These are phyloP conservation scores for Monosporozyma aquatica DNA, from an alignment of 805 yeast genomes.

Conservation along the genomic window DNA sequence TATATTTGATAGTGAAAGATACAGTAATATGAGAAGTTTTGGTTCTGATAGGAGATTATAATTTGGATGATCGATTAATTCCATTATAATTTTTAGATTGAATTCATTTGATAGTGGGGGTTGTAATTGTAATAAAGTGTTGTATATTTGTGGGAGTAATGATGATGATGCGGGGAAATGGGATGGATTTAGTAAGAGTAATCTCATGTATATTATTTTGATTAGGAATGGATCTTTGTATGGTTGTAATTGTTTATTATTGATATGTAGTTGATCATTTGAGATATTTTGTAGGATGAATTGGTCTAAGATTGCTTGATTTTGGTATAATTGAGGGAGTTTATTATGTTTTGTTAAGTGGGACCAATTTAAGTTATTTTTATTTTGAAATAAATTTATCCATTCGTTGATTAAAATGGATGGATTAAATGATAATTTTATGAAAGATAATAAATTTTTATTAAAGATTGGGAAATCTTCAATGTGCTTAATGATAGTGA, in stretches of 20 bases:
- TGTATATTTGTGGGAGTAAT: too few species aligned
- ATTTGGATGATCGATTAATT: conserved; percentile 29
- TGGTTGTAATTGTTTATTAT: too few species aligned
- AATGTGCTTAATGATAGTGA: conserved; percentile 12
- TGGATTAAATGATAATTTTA: conserved; percentile 9
- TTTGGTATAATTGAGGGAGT: too few species aligned
- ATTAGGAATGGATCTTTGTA: too few species aligned
- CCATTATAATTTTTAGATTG: conserved; percentile 24
- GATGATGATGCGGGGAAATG: too few species aligned
- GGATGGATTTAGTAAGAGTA: too few species aligned
- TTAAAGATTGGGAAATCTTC: conserved; percentile 12
- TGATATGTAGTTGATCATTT: too few species aligned
- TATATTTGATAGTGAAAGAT: conserved; percentile 13
- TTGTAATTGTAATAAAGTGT: neutral
- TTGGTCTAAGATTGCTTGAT: too few species aligned
- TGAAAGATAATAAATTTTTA: conserved; percentile 7
- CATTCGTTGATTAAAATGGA: conserved; percentile 11
- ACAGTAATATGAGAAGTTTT: conserved; percentile 14
- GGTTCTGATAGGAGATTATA: conserved; percentile 20
- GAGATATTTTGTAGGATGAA: too few species aligned
- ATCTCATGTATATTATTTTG: too few species aligned
- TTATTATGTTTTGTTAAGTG: too few species aligned
- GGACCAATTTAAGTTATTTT: neutral
- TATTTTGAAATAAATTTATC: conserved; percentile 19
- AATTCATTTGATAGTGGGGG: conserved; percentile 6